Conservation (phyloP, 2,329 filamentous ascomycete genomes). For the Exophiala aquamarina region DNA sequence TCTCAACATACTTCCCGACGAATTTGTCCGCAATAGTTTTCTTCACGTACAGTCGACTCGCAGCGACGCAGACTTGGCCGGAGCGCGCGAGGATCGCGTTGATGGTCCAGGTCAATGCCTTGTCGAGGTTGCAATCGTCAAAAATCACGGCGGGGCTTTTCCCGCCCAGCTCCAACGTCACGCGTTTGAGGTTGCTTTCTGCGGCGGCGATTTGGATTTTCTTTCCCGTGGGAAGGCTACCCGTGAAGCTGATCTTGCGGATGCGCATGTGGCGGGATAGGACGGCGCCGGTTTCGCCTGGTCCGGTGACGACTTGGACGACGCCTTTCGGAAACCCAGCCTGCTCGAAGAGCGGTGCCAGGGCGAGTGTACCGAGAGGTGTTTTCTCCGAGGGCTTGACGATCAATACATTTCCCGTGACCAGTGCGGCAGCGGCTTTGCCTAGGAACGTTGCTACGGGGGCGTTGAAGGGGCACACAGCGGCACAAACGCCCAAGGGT, state of each 20-base stretch:
- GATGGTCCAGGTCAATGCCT: conserved; percentile 50
- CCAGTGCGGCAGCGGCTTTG: conserved; percentile 41
- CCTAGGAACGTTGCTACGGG: conserved; percentile 39
- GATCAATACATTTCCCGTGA: conserved; percentile 33
- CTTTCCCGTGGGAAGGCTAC: conserved; percentile 61
- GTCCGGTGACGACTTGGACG: conserved; percentile 60
- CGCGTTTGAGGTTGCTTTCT: conserved; percentile 55
- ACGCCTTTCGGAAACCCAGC: conserved; percentile 57
- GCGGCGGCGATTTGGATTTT: conserved; percentile 56
- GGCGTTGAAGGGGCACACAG: conserved; percentile 44
- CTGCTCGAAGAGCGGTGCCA: conserved; percentile 9
- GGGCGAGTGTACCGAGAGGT: conserved; percentile 8
- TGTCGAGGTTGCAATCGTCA: conserved; percentile 45
- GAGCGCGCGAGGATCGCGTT: conserved; percentile 60
- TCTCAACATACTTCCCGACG: conserved; percentile 40
- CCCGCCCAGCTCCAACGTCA: conserved; percentile 58
- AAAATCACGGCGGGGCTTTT: conserved; percentile 47
- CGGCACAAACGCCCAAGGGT: conserved; percentile 30
- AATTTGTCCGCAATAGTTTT: conserved; percentile 63
- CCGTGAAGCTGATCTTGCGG: conserved; percentile 60
- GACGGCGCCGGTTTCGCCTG: conserved; percentile 58
- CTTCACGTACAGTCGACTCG: conserved; percentile 64
- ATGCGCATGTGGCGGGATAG: conserved; percentile 61
- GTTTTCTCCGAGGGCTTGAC: conserved; percentile 26
- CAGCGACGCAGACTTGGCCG: conserved; percentile 66